Conservation (phyloP, 2,329 filamentous ascomycete species). For the Ophiosphaerella narmari region DNA sequence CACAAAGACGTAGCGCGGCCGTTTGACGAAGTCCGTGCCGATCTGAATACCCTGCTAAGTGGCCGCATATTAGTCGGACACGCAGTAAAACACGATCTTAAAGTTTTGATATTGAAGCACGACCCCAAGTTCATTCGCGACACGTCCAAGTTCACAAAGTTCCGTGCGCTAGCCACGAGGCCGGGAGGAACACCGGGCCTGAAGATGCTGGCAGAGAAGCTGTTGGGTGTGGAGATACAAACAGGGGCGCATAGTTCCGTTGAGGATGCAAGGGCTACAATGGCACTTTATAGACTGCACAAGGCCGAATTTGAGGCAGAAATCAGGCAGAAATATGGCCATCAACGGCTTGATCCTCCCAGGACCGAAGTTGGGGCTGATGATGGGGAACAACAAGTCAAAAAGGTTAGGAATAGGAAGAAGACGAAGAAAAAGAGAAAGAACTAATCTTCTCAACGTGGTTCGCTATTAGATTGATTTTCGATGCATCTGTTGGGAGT, state of each 20-base stretch:
- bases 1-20: slow-evolving; percentile 50
- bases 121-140: slow-evolving; percentile 80
- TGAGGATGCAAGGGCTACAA: slow-evolving; percentile 84
- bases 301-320: slow-evolving; percentile 87
- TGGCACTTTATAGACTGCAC: slow-evolving; percentile 82
- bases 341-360: slow-evolving; percentile 28
- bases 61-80: slow-evolving; percentile 81
- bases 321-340: slow-evolving; percentile 66
- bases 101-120: slow-evolving; percentile 77
- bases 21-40: slow-evolving; percentile 77
- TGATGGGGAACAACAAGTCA: slow-evolving; percentile 24
- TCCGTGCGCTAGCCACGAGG: slow-evolving; percentile 66
- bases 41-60: slow-evolving; percentile 70
- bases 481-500: slow-evolving; percentile 23
- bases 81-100: slow-evolving; percentile 77
- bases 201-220: slow-evolving; percentile 61
- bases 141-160: slow-evolving; percentile 77
- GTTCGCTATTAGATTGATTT: not conserved
- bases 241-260: slow-evolving; percentile 64
- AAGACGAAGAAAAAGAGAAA: slow-evolving; percentile 46
- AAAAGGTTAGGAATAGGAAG: slow-evolving; percentile 43
- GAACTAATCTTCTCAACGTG: slow-evolving; percentile 1
- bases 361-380: slow-evolving; percentile 25
- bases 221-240: slow-evolving; percentile 65
- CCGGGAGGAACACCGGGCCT: slow-evolving; percentile 71